Evolutionary conservation across 495 filamentous ascomycete genomes (phyloP), one percentile per base, ranked within the genome.

Genomic region (Aspergillus baeticus): DNA sequence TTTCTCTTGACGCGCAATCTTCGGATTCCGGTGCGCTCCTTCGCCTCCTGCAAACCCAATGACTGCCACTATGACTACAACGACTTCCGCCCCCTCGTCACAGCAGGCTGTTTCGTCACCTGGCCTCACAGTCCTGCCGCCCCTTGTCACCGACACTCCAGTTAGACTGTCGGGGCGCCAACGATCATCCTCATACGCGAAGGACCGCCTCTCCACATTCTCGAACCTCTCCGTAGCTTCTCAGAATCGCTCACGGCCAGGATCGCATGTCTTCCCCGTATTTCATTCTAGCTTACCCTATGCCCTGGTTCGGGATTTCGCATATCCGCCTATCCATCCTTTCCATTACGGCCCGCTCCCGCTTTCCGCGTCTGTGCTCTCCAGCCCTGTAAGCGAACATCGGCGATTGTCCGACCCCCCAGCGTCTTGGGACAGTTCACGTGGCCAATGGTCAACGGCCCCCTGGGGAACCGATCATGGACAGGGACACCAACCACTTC

Each of bases 261-360:
- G 79, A 60, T 90, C 91, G 18, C 83, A 87, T 64, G 81, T 89
- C 36, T 92, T 91, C 58, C 87, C 92, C 2, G 69, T 88, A 61
- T 96, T 92, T 74, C 88, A 90, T 65, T 91, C 93, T 36, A 93
- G 86, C 65, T 81, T 97, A n/a, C 72, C 89, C 7, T 97, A 97
- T 66, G 82, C 93, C 43, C 79, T 87, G 7, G 92, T 99, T 31
- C 88, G 95, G 60, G 94, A 99, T 77, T 99, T 98, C 71, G 94
- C 95, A 41, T 99, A 98, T 63, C 85, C 90, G 6, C 61, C 81
- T 13, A 78, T 78, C 17, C 90, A 98, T 66, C 92, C 90, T 13
- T 75, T 96, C 62, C 93, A 97, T 78, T 97, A 98, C 77, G 94
- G 94, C 21, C 92, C 94, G 23, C 66, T 73, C 13, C 88, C 90